Conservation (phyloP, 2,329 filamentous ascomycete genomes). For the Alternaria ethzedia region DNA sequence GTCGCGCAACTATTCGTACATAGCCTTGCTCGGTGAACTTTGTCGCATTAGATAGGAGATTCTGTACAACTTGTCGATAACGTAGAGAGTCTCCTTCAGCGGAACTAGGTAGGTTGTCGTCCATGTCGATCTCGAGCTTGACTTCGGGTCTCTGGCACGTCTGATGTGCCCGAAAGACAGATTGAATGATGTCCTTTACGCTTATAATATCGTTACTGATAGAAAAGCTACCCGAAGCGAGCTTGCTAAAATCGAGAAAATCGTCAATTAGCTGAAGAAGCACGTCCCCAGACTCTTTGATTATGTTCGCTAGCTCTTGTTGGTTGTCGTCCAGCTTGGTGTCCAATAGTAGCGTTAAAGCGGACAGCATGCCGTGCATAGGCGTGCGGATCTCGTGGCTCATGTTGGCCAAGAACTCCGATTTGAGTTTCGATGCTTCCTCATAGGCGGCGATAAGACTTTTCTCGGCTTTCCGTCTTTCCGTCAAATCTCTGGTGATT, state of each 20-base stretch:
- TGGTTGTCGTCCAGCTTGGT: slow-evolving; percentile 62
- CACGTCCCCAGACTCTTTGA: slow-evolving; percentile 65
- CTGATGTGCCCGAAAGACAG: slow-evolving; percentile 60
- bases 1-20: slow-evolving; percentile 54
- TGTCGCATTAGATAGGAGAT: slow-evolving; percentile 65
- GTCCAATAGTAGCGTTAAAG: slow-evolving; percentile 63
- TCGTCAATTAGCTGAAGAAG: slow-evolving; percentile 69
- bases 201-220: slow-evolving; percentile 61
- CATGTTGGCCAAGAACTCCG: slow-evolving; percentile 68
- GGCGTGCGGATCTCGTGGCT: slow-evolving; percentile 69
- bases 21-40: slow-evolving; percentile 67
- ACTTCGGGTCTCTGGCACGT: slow-evolving; percentile 56
- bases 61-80: slow-evolving; percentile 68
- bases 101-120: slow-evolving; percentile 57
- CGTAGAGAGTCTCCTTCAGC: slow-evolving; percentile 65
- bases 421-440: slow-evolving; percentile 68
- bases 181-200: slow-evolving; percentile 54
- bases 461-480: slow-evolving; percentile 62
- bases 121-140: slow-evolving; percentile 53
- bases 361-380: slow-evolving; percentile 67
- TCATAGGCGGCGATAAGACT: slow-evolving; percentile 64
- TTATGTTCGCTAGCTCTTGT: slow-evolving; percentile 62
- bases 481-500: slow-evolving; percentile 64
- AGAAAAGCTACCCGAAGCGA: slow-evolving; percentile 65
- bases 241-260: slow-evolving; percentile 70